Evolutionary conservation across 768 basidiomycete genomes (phyloP).

Genomic region (Coprinopsis cinerea): DNA sequence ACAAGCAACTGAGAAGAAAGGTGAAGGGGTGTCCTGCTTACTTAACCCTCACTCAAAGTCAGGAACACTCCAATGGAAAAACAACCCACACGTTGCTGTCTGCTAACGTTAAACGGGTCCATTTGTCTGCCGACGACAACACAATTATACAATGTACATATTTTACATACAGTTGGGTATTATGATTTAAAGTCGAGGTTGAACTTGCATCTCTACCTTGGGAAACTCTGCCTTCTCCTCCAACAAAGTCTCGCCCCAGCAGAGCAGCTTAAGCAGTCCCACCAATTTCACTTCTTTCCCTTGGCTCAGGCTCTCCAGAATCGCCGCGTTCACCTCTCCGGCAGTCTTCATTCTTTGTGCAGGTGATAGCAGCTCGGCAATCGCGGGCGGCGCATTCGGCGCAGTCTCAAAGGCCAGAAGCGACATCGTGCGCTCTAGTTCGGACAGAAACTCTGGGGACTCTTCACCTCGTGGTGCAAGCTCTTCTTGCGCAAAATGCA

Average conservation of each 20-base stretch:
- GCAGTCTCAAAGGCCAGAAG: slow-evolving; percentile 76
- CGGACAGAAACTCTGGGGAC: slow-evolving; percentile 86
- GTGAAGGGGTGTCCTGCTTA: slow-evolving; percentile 23
- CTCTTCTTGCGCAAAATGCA: slow-evolving; percentile 90
- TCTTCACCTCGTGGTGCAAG: slow-evolving; percentile 94
- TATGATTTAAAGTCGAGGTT: background rate
- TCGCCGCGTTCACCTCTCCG: slow-evolving; percentile 91
- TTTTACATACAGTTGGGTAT: slow-evolving; percentile 11
- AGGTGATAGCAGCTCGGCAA: slow-evolving; percentile 76
- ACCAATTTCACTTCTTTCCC: slow-evolving; percentile 90
- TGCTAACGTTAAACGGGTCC: slow-evolving; percentile 13
- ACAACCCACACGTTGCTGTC: slow-evolving; percentile 20
- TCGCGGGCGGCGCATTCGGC: slow-evolving; percentile 52
- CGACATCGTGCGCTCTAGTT: slow-evolving; percentile 94
- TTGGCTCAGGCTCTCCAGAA: slow-evolving; percentile 86
- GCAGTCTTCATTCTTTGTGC: slow-evolving; percentile 93
- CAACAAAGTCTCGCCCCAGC: slow-evolving; percentile 83
- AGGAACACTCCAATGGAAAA: slow-evolving; percentile 16
- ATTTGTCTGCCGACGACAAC: slow-evolving; percentile 15
- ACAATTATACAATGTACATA: background rate
- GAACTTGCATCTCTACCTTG: slow-evolving; percentile 39
- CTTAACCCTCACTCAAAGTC: slow-evolving; percentile 13
- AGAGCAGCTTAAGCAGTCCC: slow-evolving; percentile 73
- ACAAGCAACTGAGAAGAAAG: slow-evolving; percentile 11
- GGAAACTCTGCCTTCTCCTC: slow-evolving; percentile 78